Base-by-base conservation (phyloP, 768 basidiomycete genomes). In the Baorangia bicolor region DNA sequence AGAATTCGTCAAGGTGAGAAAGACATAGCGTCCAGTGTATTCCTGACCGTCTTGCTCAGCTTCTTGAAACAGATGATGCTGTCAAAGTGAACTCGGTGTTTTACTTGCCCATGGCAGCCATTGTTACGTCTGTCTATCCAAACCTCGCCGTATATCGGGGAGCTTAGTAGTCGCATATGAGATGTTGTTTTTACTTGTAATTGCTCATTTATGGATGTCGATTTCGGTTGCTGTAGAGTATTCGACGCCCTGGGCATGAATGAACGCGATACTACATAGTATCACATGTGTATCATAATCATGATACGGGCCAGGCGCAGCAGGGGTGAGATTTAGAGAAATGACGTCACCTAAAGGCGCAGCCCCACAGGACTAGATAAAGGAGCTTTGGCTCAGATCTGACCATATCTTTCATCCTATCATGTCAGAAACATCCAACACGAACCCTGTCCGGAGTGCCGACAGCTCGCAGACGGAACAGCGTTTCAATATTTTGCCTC, bases 1-100 rank as follows among this genome's bases (percentile, higher is more conserved):
- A 89, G 91, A 92, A 73, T 92, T 90, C 70, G 86, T 90, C 69
- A 88, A 83, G 80, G 86, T 85, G 64, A 61, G 71, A 46, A 56
- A 43, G 45, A 39, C 49, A 38, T 16, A 3, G 14, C 27, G 28
- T 57, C 42, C 40, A 28, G 37, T 47, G 4, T 23, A 41, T 44
- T n/a, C 53, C 38, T 49, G 56, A 51, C 40, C 38, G 14, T 56
- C 38, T 33, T 46, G 47, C 49, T 45, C 48, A 55, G 62, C 56
- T 40, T 52, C 56, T 62, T 31, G 50, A 56, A 56, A 42, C 63
- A 86, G 86, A 88, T 89, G 86, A 88, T 89, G 87, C 74, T 86
- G 48, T 80, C 83, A 64, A 87, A 87, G 77, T 88, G 72, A 78
- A 65, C 49, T 20, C 42, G 5, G 23, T 49, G 16, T 52, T 54